Conservation (phyloP, 495 filamentous ascomycete genomes). For the Hypomontagnella monticulosa region DNA sequence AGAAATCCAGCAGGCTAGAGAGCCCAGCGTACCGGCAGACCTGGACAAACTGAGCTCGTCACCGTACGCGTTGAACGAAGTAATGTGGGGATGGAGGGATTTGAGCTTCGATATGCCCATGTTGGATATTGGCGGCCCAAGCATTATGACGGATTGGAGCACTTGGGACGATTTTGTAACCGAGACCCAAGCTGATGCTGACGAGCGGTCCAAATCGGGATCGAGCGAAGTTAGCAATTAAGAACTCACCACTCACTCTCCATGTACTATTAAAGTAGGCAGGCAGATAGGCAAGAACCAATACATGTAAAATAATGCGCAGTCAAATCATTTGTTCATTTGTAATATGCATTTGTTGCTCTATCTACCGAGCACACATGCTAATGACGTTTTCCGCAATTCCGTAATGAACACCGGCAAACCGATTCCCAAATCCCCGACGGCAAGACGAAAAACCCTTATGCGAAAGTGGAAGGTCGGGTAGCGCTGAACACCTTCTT, state of each 20-base stretch:
- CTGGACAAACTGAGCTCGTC: conserved; percentile 18
- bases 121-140: conserved; percentile 16
- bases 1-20: conserved; percentile 18
- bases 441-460: conserved; percentile 52
- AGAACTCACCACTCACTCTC: not conserved
- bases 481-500: conserved; percentile 91
- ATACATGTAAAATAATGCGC: conserved; percentile 11
- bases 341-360: conserved; percentile 33
- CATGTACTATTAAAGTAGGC: not conserved
- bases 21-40: conserved; percentile 16
- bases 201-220: conserved; percentile 32
- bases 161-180: conserved; percentile 49
- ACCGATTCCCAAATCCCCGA: conserved; percentile 59
- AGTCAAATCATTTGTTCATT: conserved; percentile 28
- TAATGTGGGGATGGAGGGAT: conserved; percentile 37
- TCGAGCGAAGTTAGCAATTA: conserved; percentile 31
- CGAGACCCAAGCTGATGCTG: conserved; percentile 39
- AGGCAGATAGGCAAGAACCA: not conserved
- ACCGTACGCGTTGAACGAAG: conserved; percentile 27
- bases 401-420: conserved; percentile 63
- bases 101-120: conserved; percentile 34
- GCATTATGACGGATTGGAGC: conserved; percentile 41
- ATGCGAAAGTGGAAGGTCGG: conserved; percentile 89
- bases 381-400: conserved; percentile 62
- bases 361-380: conserved; percentile 49